phyloP scores from a whole-genome alignment of 345 rosid species.

The Lenwebbia sp. region DNA sequence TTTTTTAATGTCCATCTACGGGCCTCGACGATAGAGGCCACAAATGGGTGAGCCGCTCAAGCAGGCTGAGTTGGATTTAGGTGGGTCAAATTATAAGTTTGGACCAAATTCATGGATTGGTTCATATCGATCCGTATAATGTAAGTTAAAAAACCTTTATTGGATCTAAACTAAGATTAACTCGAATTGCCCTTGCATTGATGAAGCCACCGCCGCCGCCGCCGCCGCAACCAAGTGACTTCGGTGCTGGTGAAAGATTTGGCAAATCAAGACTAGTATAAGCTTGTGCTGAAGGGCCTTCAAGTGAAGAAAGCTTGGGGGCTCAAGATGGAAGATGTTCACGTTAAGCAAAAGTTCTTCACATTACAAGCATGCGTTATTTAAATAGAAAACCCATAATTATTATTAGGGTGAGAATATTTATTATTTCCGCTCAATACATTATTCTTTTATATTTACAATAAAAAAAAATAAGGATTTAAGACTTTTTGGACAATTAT shows the following conservation, averaged over 20 bases:
- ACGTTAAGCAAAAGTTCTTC: neutral
- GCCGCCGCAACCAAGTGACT: neutral
- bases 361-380: neutral
- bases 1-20: neutral
- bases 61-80: neutral
- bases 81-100: neutral
- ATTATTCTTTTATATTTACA: too few relatives aligned
- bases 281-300: neutral
- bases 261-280: neutral
- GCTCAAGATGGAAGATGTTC: neutral
- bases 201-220: neutral
- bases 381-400: neutral
- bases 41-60: neutral
- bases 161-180: neutral
- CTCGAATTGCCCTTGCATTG: neutral
- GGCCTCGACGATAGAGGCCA: neutral
- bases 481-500: too few relatives aligned
- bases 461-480: too few relatives aligned
- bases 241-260: neutral
- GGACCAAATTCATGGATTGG: neutral
- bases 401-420: neutral
- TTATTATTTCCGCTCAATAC: neutral
- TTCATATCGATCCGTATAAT: neutral
- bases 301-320: neutral
- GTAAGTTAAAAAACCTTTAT: neutral